A percentile compares a stretch with the other conserved stretches of the same genome.
These are phyloP conservation scores for Usnea hakonensis DNA, from an alignment of 495 filamentous ascomycete species.

Conservation along the genomic window DNA sequence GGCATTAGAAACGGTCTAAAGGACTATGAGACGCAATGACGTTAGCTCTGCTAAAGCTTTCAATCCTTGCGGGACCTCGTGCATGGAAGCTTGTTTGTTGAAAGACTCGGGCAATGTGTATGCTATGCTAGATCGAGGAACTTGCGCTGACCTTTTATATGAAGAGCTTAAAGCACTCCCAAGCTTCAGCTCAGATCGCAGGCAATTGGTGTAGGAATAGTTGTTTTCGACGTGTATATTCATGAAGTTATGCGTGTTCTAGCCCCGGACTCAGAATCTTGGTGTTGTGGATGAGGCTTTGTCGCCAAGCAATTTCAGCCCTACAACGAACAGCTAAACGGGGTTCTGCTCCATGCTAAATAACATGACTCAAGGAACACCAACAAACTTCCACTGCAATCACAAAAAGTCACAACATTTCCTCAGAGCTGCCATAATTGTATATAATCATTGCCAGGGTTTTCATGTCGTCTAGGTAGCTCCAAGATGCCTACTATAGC, in stretches of 20 bases:
- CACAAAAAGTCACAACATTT: not conserved
- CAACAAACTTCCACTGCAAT: not conserved
- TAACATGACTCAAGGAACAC: not conserved
- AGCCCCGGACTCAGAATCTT: slow-evolving; percentile 2
- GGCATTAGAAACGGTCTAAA: slow-evolving; percentile 1
- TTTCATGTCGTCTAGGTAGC: not conserved
- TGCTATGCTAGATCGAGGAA: not conserved
- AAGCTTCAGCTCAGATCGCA: not conserved
- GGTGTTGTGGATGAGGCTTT: slow-evolving; percentile 7
- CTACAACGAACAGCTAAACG: not conserved
- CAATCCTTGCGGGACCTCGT: not conserved
- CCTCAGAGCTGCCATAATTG: not conserved
- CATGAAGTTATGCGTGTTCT: slow-evolving; percentile 5
- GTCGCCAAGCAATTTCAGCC: slow-evolving; percentile 15
- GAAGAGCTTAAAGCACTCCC: not conserved
- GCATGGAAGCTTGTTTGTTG: not conserved
- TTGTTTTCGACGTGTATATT: not conserved
- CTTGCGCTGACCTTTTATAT: slow-evolving; percentile 2
- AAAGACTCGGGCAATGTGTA: not conserved
- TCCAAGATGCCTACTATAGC: slow-evolving; percentile 72
- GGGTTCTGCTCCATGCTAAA: not conserved
- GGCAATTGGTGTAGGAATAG: not conserved
- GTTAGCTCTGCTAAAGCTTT: not conserved
- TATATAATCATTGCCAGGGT: not conserved
- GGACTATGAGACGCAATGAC: not conserved